Evolutionary conservation across 23 red algal genomes (phyloP), one percentile per base, ranked within the genome.

Genomic region (Rhodosorus marinus): DNA sequence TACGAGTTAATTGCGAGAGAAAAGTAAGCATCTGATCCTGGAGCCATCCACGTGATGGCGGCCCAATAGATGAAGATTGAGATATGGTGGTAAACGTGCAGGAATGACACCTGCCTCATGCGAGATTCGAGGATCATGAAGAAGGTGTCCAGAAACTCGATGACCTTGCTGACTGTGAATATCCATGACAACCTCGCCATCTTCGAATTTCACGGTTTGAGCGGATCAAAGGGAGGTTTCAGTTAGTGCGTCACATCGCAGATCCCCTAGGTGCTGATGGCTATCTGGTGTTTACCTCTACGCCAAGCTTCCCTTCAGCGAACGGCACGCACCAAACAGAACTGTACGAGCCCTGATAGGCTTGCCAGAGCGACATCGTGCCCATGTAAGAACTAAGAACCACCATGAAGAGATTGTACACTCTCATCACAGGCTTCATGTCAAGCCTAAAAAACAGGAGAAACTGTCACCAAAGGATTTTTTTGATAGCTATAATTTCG

Each of bases 51-150:
- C 46, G 60, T 33, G 54, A 74, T 83, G 24, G 67, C 62, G 38
- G 69, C 74, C 79, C 79, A 83, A 47, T 83, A 83, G 6, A 62
- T 28, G 9, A 72, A 36, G 41, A 83, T 83, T 32, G 57, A 61
- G 31, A 83, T 30, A 42, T 83, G 79, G 38, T 83, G 79, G 30
- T 83, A 83, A 20, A 74, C 58, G 42, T 83, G 79, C 25, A 83
- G 60, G 34, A 83, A 72, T 23, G 42, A 55, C 9, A 83, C 50
- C 55, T 83, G 79, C 35, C 79, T 67, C 19, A 35, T 59, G 4
- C 79, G 56, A n/a, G 57, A 67, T 40, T 83, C 79, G n/a, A 83
- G 51, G n/a, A 74, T 57, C 79, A 83, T 83, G 50, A 72, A 73
- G 31, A 83, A 45, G 8, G 79, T 64, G 35, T 83, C 79, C 48